Evolutionary conservation across 176 grass and related monocot species (phyloP), one percentile per base, ranked within the genome.

Genomic region (Elaeis guineensis): DNA sequence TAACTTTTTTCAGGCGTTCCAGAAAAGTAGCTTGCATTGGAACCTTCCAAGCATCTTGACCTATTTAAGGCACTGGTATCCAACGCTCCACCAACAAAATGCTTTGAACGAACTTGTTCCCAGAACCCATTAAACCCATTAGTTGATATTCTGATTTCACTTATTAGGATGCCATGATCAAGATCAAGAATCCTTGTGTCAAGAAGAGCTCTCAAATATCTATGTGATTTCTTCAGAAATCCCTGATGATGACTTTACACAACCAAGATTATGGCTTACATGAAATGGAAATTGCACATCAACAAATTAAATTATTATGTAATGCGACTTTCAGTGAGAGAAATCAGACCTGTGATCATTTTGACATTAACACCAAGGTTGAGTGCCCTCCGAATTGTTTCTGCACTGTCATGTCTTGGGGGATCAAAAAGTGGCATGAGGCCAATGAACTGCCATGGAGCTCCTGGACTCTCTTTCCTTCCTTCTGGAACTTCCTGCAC

Each of bases 301-400:
- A 44, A 44, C 35, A 44, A 44, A 44, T 44, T 44, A 2, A 3
- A 2, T 12, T 30, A 30, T 44, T 44, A 44, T 9, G 14, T 44
- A 44, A 44, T 14, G 11, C 2, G 2, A 44, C 2, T 14, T 44
- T 44, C 9, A 44, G 11, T 44, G 35, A 51, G 6, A 54, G 22
- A 51, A 66, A 52, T 20, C 26, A 81, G 66, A 72, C 85, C 85
- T 71, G 80, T 90, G 28, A 90, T 90, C 87, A 90, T 90, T 70
- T 90, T 90, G 28, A 86, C 87, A 73, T 77, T 90, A 4, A 90
- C 87, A 60, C 87, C 87, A 77, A 90, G 87, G 48, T 86, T 76
- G 16, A 90, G 79, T 51, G 87, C 87, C 76, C 79, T 83, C 17
- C 72, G 69, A 58, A 90, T 90, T 70, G 87, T 90, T 76, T 90